Conservation (phyloP, 352 stramenopile species). For the Blastocystis sp. region DNA sequence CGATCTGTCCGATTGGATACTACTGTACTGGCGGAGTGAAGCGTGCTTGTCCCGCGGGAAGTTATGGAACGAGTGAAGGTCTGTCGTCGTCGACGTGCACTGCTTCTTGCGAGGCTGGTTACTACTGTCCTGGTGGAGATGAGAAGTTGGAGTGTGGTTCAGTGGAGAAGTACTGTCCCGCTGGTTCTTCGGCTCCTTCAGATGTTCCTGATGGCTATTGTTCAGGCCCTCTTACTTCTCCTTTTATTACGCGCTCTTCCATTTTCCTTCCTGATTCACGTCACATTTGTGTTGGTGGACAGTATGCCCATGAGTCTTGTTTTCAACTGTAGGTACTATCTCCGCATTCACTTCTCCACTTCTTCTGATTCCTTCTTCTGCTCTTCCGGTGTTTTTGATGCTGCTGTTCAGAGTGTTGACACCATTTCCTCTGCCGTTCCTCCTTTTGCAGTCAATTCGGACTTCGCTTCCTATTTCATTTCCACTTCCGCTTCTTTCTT, state of each 20-base stretch:
- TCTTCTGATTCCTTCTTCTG: background rate
- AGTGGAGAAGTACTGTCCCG: too few species aligned
- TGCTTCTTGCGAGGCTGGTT: background rate
- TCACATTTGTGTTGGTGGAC: conserved; percentile 29
- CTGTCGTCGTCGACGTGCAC: background rate
- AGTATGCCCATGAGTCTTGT: background rate
- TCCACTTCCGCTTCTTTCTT: background rate
- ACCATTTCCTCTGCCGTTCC: background rate
- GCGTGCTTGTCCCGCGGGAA: conserved; percentile 23
- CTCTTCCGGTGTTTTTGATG: conserved; percentile 8
- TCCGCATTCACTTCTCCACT: background rate
- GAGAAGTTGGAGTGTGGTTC: too few species aligned
- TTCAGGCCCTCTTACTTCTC: background rate
- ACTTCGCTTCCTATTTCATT: background rate
- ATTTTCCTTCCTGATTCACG: background rate
- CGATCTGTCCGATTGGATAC: conserved; percentile 8
- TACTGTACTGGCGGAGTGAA: conserved; percentile 10
- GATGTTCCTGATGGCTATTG: background rate
- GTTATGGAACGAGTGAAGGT: conserved; percentile 8
- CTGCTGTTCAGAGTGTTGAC: background rate
- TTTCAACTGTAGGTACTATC: background rate
- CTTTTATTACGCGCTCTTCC: background rate
- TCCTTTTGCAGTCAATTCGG: background rate
- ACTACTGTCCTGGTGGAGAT: too few species aligned
- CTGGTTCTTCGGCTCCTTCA: too few species aligned